These are phyloP conservation scores for Yarrowia yakushimensis DNA, from an alignment of 805 yeast species.

Conservation along the genomic window DNA sequence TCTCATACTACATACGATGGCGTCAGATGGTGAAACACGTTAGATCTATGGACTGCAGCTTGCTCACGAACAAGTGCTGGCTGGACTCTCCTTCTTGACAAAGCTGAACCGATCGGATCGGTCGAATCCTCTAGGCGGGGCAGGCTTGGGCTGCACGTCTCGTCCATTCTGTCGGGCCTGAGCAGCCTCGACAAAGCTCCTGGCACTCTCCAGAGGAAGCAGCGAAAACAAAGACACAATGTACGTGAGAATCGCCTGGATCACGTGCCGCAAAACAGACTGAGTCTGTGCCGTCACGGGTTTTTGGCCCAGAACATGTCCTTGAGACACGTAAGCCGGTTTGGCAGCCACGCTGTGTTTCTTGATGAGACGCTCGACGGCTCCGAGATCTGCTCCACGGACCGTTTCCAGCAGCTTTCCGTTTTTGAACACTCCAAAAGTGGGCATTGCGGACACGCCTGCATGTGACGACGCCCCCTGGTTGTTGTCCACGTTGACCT, in stretches of 20 bases:
- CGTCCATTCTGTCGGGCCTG: neutral
- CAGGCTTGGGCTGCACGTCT: neutral
- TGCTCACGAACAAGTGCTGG: neutral
- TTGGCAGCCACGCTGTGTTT: neutral
- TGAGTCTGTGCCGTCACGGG: neutral
- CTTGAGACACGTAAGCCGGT: neutral
- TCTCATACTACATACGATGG: too few species aligned
- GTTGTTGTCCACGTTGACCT: constrained; percentile 87
- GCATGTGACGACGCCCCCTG: constrained; percentile 67
- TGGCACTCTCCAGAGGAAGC: constrained; percentile 1
- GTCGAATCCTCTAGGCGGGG: neutral
- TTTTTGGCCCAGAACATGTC: neutral
- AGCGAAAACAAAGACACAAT: neutral
- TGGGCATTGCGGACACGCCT: constrained; percentile 64
- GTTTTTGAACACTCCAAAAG: constrained; percentile 32
- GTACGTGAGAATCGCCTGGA: neutral
- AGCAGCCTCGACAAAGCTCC: neutral
- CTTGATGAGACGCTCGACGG: neutral
- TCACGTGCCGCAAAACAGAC: neutral
- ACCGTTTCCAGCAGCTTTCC: neutral
- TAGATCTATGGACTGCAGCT: too few species aligned
- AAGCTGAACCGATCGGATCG: neutral
- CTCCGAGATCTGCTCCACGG: constrained; percentile 2
- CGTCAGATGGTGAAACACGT: too few species aligned
- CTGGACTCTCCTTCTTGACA: neutral